These are phyloP conservation scores for Macrotyloma uniflorum DNA, from an alignment of 306 rosid species.

Conservation along the genomic window DNA sequence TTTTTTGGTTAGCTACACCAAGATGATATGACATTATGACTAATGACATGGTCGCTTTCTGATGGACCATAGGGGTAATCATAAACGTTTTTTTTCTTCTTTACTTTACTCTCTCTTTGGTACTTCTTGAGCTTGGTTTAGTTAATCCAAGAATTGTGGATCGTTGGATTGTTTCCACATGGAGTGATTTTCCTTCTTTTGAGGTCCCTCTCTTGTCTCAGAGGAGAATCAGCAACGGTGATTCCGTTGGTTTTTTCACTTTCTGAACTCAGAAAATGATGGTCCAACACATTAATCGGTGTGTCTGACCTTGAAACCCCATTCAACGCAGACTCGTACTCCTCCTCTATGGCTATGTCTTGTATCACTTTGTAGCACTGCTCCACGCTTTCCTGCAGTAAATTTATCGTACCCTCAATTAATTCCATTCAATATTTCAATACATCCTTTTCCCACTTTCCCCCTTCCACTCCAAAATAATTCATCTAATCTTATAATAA, in stretches of 20 bases:
- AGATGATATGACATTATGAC: conserved; percentile 26
- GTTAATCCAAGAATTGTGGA: conserved; percentile 49
- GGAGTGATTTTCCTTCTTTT: conserved; percentile 58
- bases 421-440: background rate
- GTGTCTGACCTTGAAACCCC: conserved; percentile 59
- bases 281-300: conserved; percentile 73
- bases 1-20: background rate
- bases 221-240: conserved; percentile 24
- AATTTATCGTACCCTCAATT: background rate
- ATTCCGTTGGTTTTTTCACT: conserved; percentile 52
- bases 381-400: conserved; percentile 53
- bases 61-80: conserved; percentile 14
- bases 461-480: background rate
- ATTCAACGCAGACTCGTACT: conserved; percentile 45
- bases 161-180: conserved; percentile 45
- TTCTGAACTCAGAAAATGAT: conserved; percentile 65
- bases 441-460: background rate
- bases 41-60: conserved; percentile 39
- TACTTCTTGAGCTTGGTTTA: conserved; percentile 32
- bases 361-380: conserved; percentile 63
- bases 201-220: conserved; percentile 51
- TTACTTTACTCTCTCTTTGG: conserved; percentile 16
- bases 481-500: background rate
- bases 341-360: conserved; percentile 55
- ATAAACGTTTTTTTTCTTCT: background rate